Conservation (phyloP, 257 asterid genomes). For the Solanum ahanhuiri region DNA sequence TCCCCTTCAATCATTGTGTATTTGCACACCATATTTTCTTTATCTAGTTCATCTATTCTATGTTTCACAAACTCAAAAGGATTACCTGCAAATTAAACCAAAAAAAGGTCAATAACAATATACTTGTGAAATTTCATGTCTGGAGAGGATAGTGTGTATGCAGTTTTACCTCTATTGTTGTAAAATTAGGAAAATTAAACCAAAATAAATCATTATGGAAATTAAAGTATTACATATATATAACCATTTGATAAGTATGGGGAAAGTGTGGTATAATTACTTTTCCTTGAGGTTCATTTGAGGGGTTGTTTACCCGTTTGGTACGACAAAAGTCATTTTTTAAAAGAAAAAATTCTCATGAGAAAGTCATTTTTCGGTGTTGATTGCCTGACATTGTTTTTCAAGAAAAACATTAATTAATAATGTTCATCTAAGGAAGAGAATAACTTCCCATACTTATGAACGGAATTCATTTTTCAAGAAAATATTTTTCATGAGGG, state of each 20-base stretch:
- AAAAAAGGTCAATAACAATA: not conserved
- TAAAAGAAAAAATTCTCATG: no score
- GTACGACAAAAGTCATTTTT: not conserved
- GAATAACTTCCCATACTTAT: no score
- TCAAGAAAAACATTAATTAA: no score
- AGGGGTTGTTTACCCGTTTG: not conserved
- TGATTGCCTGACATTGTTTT: no score
- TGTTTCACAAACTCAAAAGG: slow-evolving; percentile 23
- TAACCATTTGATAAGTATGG: not conserved
- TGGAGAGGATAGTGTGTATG: not conserved
- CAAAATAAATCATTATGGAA: not conserved
- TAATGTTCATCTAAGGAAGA: no score
- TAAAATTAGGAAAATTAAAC: no score
- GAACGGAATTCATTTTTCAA: no score
- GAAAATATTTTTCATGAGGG: no score
- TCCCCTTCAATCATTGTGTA: slow-evolving; percentile 30
- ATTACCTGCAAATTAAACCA: slow-evolving; percentile 2
- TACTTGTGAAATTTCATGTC: not conserved
- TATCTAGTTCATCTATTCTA: slow-evolving; percentile 19
- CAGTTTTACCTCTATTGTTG: not conserved
- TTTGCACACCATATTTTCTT: slow-evolving; percentile 10
- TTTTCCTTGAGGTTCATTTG: not conserved
- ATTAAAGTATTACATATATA: not conserved
- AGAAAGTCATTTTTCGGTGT: no score
- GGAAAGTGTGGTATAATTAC: not conserved